Conservation (phyloP, 129 eudicot genomes). For the Helianthus annuus region DNA sequence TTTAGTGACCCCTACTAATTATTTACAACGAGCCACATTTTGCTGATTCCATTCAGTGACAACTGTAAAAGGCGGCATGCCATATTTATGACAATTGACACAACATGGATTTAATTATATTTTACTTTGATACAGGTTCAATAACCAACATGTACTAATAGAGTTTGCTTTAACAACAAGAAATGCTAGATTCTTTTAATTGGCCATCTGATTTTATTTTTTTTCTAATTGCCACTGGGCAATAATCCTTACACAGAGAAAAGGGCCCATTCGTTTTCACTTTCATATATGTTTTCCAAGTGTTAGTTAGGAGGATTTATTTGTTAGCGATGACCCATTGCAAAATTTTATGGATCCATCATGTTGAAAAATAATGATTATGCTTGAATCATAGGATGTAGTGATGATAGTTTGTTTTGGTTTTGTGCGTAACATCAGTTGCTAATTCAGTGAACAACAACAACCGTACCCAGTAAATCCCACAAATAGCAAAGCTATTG, state of each 20-base stretch:
- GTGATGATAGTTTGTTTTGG: background rate
- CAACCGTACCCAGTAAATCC: no score
- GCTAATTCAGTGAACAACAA: background rate
- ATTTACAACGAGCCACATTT: background rate
- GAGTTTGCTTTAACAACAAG: background rate
- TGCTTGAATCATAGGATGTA: background rate
- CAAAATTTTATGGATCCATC: background rate
- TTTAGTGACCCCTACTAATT: background rate
- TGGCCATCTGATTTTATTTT: background rate
- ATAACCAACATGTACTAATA: background rate
- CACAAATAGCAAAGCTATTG: no score
- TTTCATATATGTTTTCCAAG: background rate
- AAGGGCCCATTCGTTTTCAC: background rate
- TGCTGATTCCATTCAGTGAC: background rate
- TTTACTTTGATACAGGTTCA: conserved; percentile 5
- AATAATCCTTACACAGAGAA: background rate
- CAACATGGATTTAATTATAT: background rate
- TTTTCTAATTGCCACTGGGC: background rate
- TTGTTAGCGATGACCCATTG: background rate
- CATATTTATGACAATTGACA: background rate
- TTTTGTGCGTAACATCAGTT: background rate
- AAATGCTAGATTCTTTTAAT: background rate
- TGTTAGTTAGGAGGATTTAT: background rate
- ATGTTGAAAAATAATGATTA: background rate
- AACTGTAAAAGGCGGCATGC: conserved; percentile 2